Evolutionary conservation across 2,329 filamentous ascomycete species (phyloP).

Genomic region (Penicillium expansum): DNA sequence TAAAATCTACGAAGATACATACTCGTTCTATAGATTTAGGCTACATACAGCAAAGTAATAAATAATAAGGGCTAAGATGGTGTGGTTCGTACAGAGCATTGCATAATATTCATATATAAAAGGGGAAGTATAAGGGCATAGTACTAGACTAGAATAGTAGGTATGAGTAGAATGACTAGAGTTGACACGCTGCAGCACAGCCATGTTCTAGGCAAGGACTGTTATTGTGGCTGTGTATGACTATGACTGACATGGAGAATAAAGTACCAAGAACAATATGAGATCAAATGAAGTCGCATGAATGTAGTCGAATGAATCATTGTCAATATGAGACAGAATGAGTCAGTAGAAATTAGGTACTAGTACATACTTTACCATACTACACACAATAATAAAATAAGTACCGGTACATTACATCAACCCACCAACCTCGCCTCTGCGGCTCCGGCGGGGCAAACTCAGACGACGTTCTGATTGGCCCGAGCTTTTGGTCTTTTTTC

Average conservation of each 20-base stretch:
- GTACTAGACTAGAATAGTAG: too few relatives aligned
- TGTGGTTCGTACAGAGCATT: too few relatives aligned
- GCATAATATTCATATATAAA: too few relatives aligned
- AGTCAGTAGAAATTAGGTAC: slow-evolving; percentile 17
- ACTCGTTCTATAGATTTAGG: too few relatives aligned
- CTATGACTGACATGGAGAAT: neutral
- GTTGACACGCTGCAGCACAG: neutral
- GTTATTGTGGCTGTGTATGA: neutral
- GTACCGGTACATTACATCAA: slow-evolving; percentile 10
- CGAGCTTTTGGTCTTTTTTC: slow-evolving; percentile 26
- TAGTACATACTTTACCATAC: neutral
- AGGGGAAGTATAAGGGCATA: neutral
- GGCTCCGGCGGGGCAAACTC: slow-evolving; percentile 18
- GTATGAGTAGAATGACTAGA: neutral
- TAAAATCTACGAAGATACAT: too few relatives aligned
- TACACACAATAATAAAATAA: rapidly evolving
- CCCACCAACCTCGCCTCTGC: slow-evolving; percentile 7
- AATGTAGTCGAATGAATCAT: slow-evolving; percentile 7
- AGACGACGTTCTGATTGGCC: slow-evolving; percentile 15
- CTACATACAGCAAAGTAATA: too few relatives aligned
- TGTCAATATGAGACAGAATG: slow-evolving; percentile 26
- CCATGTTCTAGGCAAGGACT: neutral
- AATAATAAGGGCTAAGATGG: too few relatives aligned
- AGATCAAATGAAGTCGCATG: neutral
- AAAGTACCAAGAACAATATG: neutral